A percentile compares a stretch with the other conserved stretches of the same genome.
phyloP scores from a whole-genome alignment of 148 eudicot genomes.

The Fagopyrum homotropicum region DNA sequence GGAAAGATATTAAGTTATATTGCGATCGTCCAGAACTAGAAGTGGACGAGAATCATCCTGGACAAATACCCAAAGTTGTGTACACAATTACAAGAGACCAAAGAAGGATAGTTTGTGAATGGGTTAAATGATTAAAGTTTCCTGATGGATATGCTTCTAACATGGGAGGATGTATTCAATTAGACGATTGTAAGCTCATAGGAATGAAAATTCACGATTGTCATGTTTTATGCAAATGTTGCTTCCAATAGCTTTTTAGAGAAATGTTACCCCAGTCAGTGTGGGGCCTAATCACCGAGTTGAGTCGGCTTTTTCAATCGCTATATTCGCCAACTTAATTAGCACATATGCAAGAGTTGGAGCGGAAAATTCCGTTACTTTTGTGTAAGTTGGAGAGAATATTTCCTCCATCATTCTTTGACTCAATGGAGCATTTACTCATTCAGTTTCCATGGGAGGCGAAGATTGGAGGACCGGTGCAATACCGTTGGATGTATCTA shows the following conservation, averaged over 20 bases:
- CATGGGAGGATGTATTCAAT: neutral
- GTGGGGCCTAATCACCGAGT: neutral
- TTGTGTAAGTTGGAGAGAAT: neutral
- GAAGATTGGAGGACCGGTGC: neutral
- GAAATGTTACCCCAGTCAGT: neutral
- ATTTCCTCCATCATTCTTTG: neutral
- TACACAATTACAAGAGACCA: no score
- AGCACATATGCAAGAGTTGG: no score
- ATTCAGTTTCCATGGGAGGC: neutral
- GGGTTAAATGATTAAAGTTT: neutral
- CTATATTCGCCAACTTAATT: neutral
- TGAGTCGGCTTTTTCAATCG: neutral
- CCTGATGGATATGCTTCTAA: neutral
- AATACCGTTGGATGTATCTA: neutral
- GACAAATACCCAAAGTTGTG: no score
- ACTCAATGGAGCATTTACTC: neutral
- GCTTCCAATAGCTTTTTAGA: neutral
- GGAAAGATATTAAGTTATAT: neutral
- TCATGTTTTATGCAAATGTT: neutral
- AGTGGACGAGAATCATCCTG: no score
- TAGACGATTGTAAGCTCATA: neutral
- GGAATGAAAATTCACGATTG: neutral
- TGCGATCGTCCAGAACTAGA: no score
- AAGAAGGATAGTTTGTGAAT: neutral
- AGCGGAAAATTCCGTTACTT: neutral